Evolutionary conservation across 805 yeast genomes (phyloP).

Genomic region (Kazachstania psychrophila): DNA sequence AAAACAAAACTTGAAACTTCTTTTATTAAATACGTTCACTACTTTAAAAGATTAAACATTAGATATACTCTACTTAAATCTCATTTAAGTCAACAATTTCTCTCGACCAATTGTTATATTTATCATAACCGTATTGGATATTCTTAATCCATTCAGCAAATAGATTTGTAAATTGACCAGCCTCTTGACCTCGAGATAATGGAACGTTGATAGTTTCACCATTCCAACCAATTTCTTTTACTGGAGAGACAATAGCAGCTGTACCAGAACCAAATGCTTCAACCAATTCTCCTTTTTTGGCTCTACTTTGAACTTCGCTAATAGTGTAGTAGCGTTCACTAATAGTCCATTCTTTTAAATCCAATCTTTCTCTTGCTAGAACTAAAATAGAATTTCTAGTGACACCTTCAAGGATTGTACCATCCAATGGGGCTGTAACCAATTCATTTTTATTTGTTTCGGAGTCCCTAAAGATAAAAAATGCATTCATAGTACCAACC

Average conservation of each 20-base stretch:
- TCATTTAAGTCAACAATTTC: constrained; percentile 29
- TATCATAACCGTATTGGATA: constrained; percentile 80
- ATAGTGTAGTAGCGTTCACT: constrained; percentile 80
- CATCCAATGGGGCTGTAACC: constrained; percentile 93
- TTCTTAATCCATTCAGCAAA: constrained; percentile 79
- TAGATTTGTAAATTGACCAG: constrained; percentile 66
- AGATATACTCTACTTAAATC: too few relatives aligned
- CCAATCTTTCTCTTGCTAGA: constrained; percentile 67
- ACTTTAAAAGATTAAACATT: too few relatives aligned
- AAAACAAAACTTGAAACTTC: too few relatives aligned
- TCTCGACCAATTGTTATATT: constrained; percentile 45
- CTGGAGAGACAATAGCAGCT: constrained; percentile 94
- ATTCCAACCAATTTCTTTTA: constrained; percentile 74
- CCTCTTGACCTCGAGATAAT: constrained; percentile 64
- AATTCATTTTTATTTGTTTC: constrained; percentile 77
- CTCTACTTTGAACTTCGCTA: constrained; percentile 66
- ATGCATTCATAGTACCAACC: constrained; percentile 96
- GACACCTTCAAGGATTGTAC: constrained; percentile 94
- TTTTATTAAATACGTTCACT: too few relatives aligned
- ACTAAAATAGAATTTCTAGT: constrained; percentile 81
- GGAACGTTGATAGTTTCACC: constrained; percentile 72
- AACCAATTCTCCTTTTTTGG: constrained; percentile 69
- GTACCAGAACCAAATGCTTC: constrained; percentile 98
- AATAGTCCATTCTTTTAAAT: constrained; percentile 69
- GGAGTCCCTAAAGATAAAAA: constrained; percentile 70